Conservation (phyloP, 1,284 basidiomycete species). For the Sphagnurus paluster region DNA sequence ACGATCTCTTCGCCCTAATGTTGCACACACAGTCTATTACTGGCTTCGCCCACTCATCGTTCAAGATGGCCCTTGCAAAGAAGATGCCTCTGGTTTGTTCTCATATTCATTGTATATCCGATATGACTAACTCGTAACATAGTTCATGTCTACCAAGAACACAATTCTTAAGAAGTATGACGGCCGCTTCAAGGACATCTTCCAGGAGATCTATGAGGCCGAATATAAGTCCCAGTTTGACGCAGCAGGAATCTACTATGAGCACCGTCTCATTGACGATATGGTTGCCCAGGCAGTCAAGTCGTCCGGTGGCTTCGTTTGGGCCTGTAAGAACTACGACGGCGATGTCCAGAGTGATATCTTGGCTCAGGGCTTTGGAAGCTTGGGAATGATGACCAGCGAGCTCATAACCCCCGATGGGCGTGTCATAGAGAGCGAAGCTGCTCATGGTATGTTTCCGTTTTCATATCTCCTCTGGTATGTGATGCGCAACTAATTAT, state of each 20-base stretch:
- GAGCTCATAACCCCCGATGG: slow-evolving; percentile 98
- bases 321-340: slow-evolving; percentile 98
- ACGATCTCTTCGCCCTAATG: not conserved
- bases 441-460: slow-evolving; percentile 77
- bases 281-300: slow-evolving; percentile 99
- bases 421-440: slow-evolving; percentile 81
- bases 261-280: slow-evolving; percentile 91
- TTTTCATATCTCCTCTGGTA: slow-evolving; percentile 5
- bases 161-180: slow-evolving; percentile 97
- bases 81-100: slow-evolving; percentile 81
- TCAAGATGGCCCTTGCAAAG: slow-evolving; percentile 98
- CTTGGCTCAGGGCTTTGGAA: slow-evolving; percentile 93
- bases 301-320: slow-evolving; percentile 94
- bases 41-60: slow-evolving; percentile 95
- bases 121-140: slow-evolving; percentile 4
- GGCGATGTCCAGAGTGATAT: slow-evolving; percentile 94
- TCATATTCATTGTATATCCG: slow-evolving; percentile 5
- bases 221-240: slow-evolving; percentile 88
- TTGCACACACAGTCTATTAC: slow-evolving; percentile 75
- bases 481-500: not conserved
- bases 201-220: slow-evolving; percentile 90
- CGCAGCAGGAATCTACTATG: slow-evolving; percentile 88
- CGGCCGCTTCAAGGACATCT: slow-evolving; percentile 98
- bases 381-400: slow-evolving; percentile 96
- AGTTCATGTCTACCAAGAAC: slow-evolving; percentile 98